These are phyloP conservation scores for Xylaria venustula DNA, from an alignment of 495 filamentous ascomycete genomes.

Conservation along the genomic window DNA sequence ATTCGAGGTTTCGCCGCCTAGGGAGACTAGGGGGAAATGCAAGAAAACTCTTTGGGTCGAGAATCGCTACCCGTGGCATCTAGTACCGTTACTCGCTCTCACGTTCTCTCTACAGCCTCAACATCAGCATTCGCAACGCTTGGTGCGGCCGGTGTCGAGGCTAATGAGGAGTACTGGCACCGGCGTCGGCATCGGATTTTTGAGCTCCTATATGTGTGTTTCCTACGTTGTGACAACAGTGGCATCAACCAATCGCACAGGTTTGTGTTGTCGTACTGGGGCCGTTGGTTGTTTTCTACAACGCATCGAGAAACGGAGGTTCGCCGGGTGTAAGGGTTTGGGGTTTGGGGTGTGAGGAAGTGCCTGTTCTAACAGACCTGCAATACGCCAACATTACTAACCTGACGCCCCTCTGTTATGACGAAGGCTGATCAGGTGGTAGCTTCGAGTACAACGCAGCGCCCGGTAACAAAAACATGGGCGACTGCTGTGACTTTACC, in stretches of 20 bases:
- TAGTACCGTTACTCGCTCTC: neutral
- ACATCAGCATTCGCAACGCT: neutral
- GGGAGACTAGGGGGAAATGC: neutral
- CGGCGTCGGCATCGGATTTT: neutral
- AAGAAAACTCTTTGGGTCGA: neutral
- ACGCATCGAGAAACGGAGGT: neutral
- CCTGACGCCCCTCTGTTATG: neutral
- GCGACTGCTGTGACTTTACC: neutral
- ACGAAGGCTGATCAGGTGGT: neutral
- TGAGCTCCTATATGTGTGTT: neutral
- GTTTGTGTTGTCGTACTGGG: neutral
- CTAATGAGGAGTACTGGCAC: neutral
- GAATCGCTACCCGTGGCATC: neutral
- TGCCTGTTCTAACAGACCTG: too few relatives aligned
- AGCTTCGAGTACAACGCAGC: neutral
- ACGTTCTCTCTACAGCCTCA: too few relatives aligned
- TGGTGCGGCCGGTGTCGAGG: neutral
- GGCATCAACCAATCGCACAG: neutral
- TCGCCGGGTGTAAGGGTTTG: too few relatives aligned
- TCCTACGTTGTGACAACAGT: constrained; percentile 1
- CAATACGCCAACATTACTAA: too few relatives aligned
- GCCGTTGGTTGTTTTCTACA: too few relatives aligned
- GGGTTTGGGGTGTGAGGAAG: too few relatives aligned
- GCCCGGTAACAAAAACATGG: neutral
- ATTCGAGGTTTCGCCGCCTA: neutral